Percentiles rank a stretch among this genome's conserved stretches.
phyloP scores from a whole-genome alignment of 257 asterid genomes.

The Eucommia ulmoides region DNA sequence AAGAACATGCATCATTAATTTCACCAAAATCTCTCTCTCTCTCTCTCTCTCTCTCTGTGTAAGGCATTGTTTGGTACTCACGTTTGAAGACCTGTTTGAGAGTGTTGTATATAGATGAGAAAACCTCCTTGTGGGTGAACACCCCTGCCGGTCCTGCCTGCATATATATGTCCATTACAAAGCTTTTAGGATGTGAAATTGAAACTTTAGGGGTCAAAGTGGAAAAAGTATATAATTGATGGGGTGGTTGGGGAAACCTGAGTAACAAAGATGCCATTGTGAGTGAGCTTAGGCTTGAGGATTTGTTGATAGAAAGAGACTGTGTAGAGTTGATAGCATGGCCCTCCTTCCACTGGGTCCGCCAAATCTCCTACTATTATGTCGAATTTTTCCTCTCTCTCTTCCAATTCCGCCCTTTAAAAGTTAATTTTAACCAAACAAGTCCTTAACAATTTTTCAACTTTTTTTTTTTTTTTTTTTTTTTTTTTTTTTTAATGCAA shows the following conservation, averaged over 20 bases:
- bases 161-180: background rate
- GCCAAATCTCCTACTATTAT: slow-evolving; percentile 91
- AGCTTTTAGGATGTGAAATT: background rate
- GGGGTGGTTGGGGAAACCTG: slow-evolving; percentile 33
- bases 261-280: slow-evolving; percentile 73
- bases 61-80: slow-evolving; percentile 17
- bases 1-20: background rate
- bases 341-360: slow-evolving; percentile 98
- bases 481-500: too few relatives aligned
- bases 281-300: slow-evolving; percentile 72
- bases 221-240: too few relatives aligned
- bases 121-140: slow-evolving; percentile 81
- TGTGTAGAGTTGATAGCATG: slow-evolving; percentile 87
- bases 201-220: too few relatives aligned
- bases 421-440: background rate
- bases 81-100: slow-evolving; percentile 85
- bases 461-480: too few relatives aligned
- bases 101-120: slow-evolving; percentile 90
- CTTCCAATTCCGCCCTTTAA: slow-evolving; percentile 70
- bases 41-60: too few relatives aligned
- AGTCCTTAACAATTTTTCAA: too few relatives aligned
- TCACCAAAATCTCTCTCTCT: too few relatives aligned
- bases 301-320: slow-evolving; percentile 68
- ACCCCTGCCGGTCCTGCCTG: slow-evolving; percentile 99
- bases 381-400: slow-evolving; percentile 64